These are phyloP conservation scores for maize (Zea mays) DNA, from an alignment of 176 grass and related monocot genomes.

Conservation along the genomic window Zm-B73-REFERENCE-NAM-5.0 NC_050098.1:120633501-120634000, in stretches of 20 bases:
- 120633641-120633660: conserved; percentile 68
- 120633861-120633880: conserved; percentile 63
- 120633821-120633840: conserved; percentile 45
- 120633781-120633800: conserved; percentile 27
- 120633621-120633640: conserved; percentile 70
- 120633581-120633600: conserved; percentile 54
- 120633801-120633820: conserved; percentile 39
- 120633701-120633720: conserved; percentile 45
- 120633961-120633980: neutral
- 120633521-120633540: conserved; percentile 49
- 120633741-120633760: conserved; percentile 33
- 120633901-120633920: neutral
- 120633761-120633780: conserved; percentile 59
- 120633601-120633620: conserved; percentile 74
- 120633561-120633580: conserved; percentile 15
- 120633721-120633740: conserved; percentile 22
- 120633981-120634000: neutral
- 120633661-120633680: conserved; percentile 9
- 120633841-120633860: conserved; percentile 34
- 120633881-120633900: conserved; percentile 49
- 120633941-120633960: no score
- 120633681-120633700: neutral
- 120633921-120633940: neutral
- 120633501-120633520: conserved; percentile 50
- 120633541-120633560: conserved; percentile 41